A percentile compares a stretch with the other conserved stretches of the same genome.
Evolutionary conservation across 129 eudicot species (phyloP).

Genomic region (Heracleum sosnowskyi): DNA sequence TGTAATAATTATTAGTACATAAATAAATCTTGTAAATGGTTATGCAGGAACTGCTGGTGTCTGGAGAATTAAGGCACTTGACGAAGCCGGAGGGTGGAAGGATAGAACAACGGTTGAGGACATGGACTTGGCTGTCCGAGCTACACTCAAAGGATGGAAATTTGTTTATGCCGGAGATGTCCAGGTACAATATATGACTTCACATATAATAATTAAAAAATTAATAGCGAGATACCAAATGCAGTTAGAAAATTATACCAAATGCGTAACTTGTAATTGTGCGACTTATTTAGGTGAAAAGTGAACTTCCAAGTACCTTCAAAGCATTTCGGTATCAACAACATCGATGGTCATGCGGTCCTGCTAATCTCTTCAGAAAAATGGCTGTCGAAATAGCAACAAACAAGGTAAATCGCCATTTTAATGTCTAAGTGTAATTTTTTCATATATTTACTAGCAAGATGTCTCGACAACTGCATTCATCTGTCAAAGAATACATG

Average conservation of each 20-base stretch:
- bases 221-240: not conserved
- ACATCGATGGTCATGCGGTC: slow-evolving; percentile 98
- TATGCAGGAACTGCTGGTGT: slow-evolving; percentile 90
- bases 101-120: slow-evolving; percentile 95
- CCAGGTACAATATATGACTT: slow-evolving; percentile 30
- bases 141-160: slow-evolving; percentile 94
- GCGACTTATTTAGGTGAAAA: slow-evolving; percentile 48
- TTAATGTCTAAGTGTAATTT: not conserved
- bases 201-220: not conserved
- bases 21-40: not conserved
- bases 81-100: slow-evolving; percentile 98
- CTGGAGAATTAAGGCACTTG: slow-evolving; percentile 80
- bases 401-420: slow-evolving; percentile 46
- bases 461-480: not conserved
- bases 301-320: slow-evolving; percentile 88
- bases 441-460: not conserved
- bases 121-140: slow-evolving; percentile 94
- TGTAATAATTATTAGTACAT: not conserved
- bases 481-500: not conserved
- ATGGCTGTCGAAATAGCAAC: slow-evolving; percentile 56
- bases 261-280: not conserved
- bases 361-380: slow-evolving; percentile 86
- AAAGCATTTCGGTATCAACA: slow-evolving; percentile 90
- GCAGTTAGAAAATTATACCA: not conserved
- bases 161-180: slow-evolving; percentile 66